These are phyloP conservation scores for Sporisorium sorghi DNA, from an alignment of 1,284 basidiomycete species.

Conservation along the genomic window DNA sequence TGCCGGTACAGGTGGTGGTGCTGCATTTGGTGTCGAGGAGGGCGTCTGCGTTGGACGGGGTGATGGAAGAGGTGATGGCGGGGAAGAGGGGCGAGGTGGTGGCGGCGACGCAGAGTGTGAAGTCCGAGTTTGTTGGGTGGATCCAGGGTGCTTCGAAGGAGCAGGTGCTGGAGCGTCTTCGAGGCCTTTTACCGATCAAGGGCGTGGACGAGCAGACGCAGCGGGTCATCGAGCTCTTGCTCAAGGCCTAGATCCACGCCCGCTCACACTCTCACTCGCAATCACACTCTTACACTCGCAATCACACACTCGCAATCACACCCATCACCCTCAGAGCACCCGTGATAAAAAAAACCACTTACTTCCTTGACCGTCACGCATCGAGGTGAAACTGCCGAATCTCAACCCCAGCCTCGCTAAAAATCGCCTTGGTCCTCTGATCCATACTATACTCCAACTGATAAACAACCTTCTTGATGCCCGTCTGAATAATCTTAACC, in stretches of 20 bases:
- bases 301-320: too few relatives aligned
- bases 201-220: not conserved
- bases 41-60: not conserved
- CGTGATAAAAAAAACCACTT: too few relatives aligned
- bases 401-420: constrained; percentile 69
- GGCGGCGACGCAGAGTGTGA: constrained; percentile 4
- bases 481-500: constrained; percentile 95
- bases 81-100: not conserved
- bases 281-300: not conserved
- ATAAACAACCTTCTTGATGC: constrained; percentile 92
- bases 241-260: not conserved
- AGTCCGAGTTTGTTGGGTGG: constrained; percentile 8
- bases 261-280: not conserved
- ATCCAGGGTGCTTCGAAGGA: not conserved
- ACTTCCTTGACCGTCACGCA: constrained; percentile 3
- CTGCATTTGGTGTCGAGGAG: constrained; percentile 18
- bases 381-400: constrained; percentile 63
- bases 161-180: not conserved
- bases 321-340: too few relatives aligned
- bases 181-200: not conserved
- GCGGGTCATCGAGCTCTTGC: not conserved
- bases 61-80: constrained; percentile 6
- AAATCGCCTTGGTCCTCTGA: constrained; percentile 70
- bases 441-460: constrained; percentile 83
- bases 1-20: constrained; percentile 7